phyloP scores from a whole-genome alignment of 2,329 filamentous ascomycete genomes.

The Trichoderma semiorbis region DNA sequence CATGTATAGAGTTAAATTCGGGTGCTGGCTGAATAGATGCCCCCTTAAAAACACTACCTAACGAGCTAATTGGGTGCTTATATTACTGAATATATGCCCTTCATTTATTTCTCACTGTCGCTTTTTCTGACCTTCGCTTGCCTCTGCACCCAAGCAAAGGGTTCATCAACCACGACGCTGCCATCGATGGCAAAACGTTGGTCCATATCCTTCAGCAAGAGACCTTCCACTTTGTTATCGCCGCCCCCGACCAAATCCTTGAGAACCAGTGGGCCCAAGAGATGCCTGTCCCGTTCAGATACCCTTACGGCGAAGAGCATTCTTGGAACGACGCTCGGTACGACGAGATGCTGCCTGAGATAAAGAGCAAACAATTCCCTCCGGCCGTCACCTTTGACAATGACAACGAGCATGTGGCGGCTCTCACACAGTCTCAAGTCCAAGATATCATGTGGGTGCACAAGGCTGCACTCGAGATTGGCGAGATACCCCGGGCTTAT shows the following conservation, averaged over 20 bases:
- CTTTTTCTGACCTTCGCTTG: too few species aligned
- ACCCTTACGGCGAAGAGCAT: not conserved
- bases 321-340: not conserved
- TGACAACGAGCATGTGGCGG: not conserved
- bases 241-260: not conserved
- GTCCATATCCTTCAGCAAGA: not conserved
- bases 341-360: not conserved
- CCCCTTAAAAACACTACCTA: too few species aligned
- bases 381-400: not conserved
- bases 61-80: too few species aligned
- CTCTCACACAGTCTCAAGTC: not conserved
- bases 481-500: not conserved
- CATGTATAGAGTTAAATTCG: too few species aligned
- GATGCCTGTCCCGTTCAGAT: not conserved
- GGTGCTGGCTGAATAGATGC: too few species aligned
- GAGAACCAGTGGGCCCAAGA: fast-evolving
- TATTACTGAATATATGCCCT: too few species aligned
- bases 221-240: not conserved
- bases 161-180: not conserved
- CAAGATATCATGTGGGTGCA: not conserved
- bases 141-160: not conserved
- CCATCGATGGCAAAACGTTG: not conserved
- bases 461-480: not conserved
- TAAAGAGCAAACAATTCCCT: not conserved
- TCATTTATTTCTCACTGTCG: too few species aligned